Evolutionary conservation across 805 yeast species (phyloP), one percentile per base, ranked within the genome.

Genomic region (Wilhelminamyces savonicus): DNA sequence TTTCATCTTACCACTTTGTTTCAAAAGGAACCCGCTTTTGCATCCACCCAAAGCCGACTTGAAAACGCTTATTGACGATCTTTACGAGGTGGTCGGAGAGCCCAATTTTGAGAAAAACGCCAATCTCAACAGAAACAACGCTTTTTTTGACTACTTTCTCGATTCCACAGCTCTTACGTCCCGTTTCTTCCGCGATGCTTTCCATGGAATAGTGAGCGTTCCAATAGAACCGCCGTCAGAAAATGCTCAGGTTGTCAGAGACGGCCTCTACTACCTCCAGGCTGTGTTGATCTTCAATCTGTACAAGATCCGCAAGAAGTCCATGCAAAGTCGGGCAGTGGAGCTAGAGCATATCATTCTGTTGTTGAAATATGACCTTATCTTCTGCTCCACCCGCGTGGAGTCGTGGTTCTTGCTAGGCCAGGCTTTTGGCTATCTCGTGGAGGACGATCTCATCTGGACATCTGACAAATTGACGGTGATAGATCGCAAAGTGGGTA

Each of bases 371-470:
- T 60, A 65, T 31, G 97, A 92, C 50, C 53, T 92, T 12, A 44
- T 77, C 1, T 78, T 78, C 43, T 76, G 82, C 4, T 69, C 82
- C 2, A 59, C 70, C 23, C 60, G 96, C 18, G 66, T 80, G 27
- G 98, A 92, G 53, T 76, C 84, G 7, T 92, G 99, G 99, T 62
- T 76, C 23, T 66, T 85, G 1, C 51, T 92, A 10, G 95, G 94
- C 0, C 86, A 80, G 46, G 78, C 90, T 0, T 87, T 71, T 42
- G 78, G 87, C 0, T 77, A 66, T 34, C 59, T 83, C 23, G 94
- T 82, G 0, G 97, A 90, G 40, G 95, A 87, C 51, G 95, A 85
- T 39, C 56, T 92, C 32, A 76, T 84, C n/a, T 86, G 95, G 94
- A 82, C 90, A 1, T 78, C 95, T 0, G 96, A 88, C 44, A 82